Evolutionary conservation across 106 monocot species (phyloP), one percentile per base, ranked within the genome.

Genomic region (Posidonia australis): DNA sequence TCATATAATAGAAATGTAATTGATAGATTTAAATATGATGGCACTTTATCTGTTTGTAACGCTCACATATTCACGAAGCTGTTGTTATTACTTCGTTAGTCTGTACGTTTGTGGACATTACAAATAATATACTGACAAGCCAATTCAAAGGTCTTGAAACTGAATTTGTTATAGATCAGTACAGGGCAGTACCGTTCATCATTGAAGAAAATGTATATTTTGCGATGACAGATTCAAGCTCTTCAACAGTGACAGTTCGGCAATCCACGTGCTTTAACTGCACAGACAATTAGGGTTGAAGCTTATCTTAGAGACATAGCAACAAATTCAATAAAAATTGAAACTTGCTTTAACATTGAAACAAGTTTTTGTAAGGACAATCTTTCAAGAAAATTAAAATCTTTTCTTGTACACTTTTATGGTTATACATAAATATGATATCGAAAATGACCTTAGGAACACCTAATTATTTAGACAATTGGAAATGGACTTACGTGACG

Each of bases 191-290:
- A 90, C 94, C 94, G 72, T 76, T 81, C 76, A 90, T 73, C 86
- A 89, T 94, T 44, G 94, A 94, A 29, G 79, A 63, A 78, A 90
- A 94, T 51, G 57, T 78, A 56, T 84, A 94, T 56, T 73, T 76
- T 67, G 86, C 68, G 36, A 84, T 86, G 46, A 94, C 49, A 31
- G 82, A 78, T 65, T 82, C 84, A 54, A 94, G 84, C 51, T 94
- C 89, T 62, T 75, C 64, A 51, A 69, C 74, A 65, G 71, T 63
- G 53, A 94, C 66, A 25, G 76, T 81, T 54, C 90, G 86, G 74
- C 94, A 94, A 80, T 94, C 91, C 48, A 98, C 78, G 66, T 76
- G 72, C 65, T 85, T 91, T 41, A 98, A 80, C 98, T 98, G 79
- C 60, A 70, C 63, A 70, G 21, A 41, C 70, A 66, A 31, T 36